Evolutionary conservation across 2,329 filamentous ascomycete genomes (phyloP), one percentile per base, ranked within the genome.

Genomic region (Mollisia scopiformis): DNA sequence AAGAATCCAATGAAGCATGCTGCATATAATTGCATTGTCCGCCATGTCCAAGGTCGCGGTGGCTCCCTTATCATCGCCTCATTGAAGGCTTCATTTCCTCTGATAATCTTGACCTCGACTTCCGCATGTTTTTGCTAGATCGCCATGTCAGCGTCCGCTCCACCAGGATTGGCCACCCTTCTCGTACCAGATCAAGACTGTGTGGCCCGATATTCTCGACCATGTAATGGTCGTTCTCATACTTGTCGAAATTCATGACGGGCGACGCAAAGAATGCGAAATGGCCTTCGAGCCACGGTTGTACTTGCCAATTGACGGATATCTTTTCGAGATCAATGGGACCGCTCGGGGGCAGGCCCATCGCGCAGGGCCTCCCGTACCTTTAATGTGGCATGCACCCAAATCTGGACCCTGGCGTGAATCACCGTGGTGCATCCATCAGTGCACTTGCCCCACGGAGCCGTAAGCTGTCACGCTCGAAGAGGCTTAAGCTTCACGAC

Each of bases 61-160:
- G 81, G 79, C 68, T 85, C 83, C 72, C 81, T 80, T 68, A 83
- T 69, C 72, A 81, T 76, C 23, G 84, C 84, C 72, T 85, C 80
- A 65, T 81, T 79, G 72, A 80, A 84, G 53, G 82, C 81, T 65
- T 83, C 81, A 65, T 79, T 80, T 62, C 83, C 83, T 25, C 69
- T 75, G 66, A 85, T 75, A 59, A 82, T 75, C 66, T 78, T 82
- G 66, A 70, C 65, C 57, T 70, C 69, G 43, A 72, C 70, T 55
- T 72, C 68, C 13, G 59, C 65, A 62, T 71, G 68, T 68, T 72
- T 72, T 69, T 72, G 33, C 50, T 23, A 16, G 19, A 19, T 10
- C 19, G 19, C 21, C 6, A 57, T 33, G 49, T 56, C 47, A 56
- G 43, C 41, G 37, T 10, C n/a, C 13, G 41, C 27, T 33, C 6